phyloP scores from a whole-genome alignment of 768 basidiomycete species.

The Mycena floridula region DNA sequence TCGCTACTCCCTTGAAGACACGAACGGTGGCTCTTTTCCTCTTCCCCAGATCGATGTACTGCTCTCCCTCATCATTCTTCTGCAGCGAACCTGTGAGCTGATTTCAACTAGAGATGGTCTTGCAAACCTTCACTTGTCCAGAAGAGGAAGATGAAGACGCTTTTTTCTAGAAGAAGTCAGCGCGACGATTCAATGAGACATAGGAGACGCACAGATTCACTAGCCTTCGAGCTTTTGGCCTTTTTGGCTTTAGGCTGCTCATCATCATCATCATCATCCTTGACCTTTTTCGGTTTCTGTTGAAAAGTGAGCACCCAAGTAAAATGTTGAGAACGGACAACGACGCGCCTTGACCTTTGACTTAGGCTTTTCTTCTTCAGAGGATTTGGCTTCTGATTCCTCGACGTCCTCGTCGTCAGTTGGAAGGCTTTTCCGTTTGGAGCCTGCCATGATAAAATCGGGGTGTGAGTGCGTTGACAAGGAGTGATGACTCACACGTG shows the following conservation, averaged over 20 bases:
- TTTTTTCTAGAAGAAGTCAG: neutral
- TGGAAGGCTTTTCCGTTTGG: too few relatives aligned
- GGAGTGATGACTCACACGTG: too few relatives aligned
- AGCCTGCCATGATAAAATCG: too few relatives aligned
- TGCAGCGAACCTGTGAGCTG: slow-evolving; percentile 11
- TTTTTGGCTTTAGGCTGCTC: slow-evolving; percentile 26
- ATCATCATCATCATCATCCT: slow-evolving; percentile 13
- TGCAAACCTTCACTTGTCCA: neutral
- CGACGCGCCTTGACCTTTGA: too few relatives aligned
- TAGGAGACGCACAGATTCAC: neutral
- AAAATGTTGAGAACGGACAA: too few relatives aligned
- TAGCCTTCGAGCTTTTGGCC: slow-evolving; percentile 19
- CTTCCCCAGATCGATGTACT: slow-evolving; percentile 68
- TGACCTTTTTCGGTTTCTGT: slow-evolving; percentile 14
- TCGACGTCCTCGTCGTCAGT: too few relatives aligned
- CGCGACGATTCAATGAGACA: too few relatives aligned
- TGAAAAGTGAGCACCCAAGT: too few relatives aligned
- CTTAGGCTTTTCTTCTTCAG: too few relatives aligned
- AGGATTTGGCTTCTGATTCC: too few relatives aligned
- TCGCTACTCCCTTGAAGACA: slow-evolving; percentile 41
- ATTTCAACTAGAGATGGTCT: neutral
- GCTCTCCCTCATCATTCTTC: slow-evolving; percentile 32
- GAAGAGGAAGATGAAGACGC: neutral
- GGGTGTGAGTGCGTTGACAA: too few relatives aligned
- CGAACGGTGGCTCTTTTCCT: slow-evolving; percentile 61